phyloP scores from a whole-genome alignment of 1,284 basidiomycete species.

The Irpex rosettiformis region DNA sequence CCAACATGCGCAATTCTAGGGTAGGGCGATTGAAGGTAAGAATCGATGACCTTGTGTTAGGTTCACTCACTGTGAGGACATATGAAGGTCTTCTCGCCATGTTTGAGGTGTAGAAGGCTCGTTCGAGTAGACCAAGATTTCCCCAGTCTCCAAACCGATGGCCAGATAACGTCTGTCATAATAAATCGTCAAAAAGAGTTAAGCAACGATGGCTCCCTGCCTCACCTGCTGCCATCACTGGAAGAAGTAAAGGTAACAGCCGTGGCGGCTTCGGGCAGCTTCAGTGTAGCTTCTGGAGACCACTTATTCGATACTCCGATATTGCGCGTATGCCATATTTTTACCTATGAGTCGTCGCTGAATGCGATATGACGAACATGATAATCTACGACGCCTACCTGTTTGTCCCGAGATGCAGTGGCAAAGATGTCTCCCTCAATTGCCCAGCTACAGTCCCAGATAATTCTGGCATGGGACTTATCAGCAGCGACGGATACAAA shows the following conservation, averaged over 20 bases:
- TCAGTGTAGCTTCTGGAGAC: constrained; percentile 52
- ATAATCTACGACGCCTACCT: constrained; percentile 43
- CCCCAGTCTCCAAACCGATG: constrained; percentile 70
- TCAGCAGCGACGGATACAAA: constrained; percentile 65
- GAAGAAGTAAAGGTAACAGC: constrained; percentile 60
- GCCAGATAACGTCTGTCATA: constrained; percentile 54
- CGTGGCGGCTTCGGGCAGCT: constrained; percentile 62
- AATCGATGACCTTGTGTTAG: not conserved
- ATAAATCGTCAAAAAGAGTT: not conserved
- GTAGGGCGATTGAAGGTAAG: not conserved
- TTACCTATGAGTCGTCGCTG: constrained; percentile 46
- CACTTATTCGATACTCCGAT: constrained; percentile 39
- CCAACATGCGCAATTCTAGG: constrained; percentile 62
- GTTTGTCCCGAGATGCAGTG: constrained; percentile 95
- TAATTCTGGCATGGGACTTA: constrained; percentile 88
- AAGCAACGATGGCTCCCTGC: not conserved
- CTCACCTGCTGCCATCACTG: constrained; percentile 39
- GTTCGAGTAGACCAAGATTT: constrained; percentile 54
- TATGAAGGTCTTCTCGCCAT: constrained; percentile 48
- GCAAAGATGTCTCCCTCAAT: constrained; percentile 74
- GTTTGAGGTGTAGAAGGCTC: constrained; percentile 26
- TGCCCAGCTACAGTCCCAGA: constrained; percentile 94
- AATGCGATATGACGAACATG: not conserved
- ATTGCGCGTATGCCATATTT: constrained; percentile 52
- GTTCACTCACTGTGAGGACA: constrained; percentile 43